Base-by-base conservation (phyloP, 352 stramenopile genomes). In the Globisporangium paddicum region DNA sequence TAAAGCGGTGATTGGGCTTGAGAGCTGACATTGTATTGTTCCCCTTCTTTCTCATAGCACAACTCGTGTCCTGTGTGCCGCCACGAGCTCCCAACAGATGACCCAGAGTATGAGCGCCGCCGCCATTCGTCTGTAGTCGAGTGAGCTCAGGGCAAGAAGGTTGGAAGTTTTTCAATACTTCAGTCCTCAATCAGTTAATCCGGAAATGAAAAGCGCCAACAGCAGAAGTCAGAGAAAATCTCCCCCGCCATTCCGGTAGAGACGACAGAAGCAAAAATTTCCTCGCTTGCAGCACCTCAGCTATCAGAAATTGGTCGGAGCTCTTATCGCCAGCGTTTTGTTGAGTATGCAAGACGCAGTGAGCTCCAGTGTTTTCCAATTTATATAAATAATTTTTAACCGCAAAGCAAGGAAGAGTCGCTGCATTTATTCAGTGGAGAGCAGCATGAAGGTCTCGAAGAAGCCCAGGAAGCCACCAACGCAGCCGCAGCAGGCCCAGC, bases 11-110 rank as follows among this genome's bases (percentile, higher is more conserved):
- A 2, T 8, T 50, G 28, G 16, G 11, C 18, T 14, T 18, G 35
- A 21, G n/a, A n/a, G 52, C 25, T 32, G 30, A 53, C 18, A n/a
- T n/a, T 32, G 37, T 18, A 35, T 50, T n/a, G 5, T 47, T 53
- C 3, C 11, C 5, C 37, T 11, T 26, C 19, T 16, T 11, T 42
- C n/a, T 46, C 6, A 25, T 46, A 93, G 74, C 86, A 95, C 69
- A 95, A 95, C 47, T 95, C 86, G 60, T 95, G 86, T 40, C 86
- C 86, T 21, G 78, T 95, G 41, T 95, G 86, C 47, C 83, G 86
- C 45, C 88, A 85, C 47, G 86, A 95, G 61, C 63, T 95, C 16
- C 83, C 86, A 5, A 95, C 86, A 52, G 86, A 95, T 49, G 86
- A 95, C 55, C 57, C 73, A 35, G 86, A 95, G 48, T 95, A 95